A percentile compares a stretch with the other conserved stretches of the same genome.
Conservation (phyloP, 2,329 filamentous ascomycete genomes). For the Zalaria sp. region DNA sequence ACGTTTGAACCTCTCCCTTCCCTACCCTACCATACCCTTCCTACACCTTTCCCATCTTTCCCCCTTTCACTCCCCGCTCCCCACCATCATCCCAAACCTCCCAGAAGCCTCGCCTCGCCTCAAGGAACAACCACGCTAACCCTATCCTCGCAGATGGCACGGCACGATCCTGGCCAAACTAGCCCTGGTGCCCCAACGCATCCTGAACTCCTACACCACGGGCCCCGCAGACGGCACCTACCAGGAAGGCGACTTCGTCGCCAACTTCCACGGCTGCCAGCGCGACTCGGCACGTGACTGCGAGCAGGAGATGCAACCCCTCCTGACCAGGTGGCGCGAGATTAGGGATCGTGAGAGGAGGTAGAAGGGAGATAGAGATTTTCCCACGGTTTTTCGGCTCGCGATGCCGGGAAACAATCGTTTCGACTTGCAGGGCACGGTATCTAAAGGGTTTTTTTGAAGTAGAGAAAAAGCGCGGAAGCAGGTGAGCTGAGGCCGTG, state of each 20-base stretch:
- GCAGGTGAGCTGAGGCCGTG: background rate
- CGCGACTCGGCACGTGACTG: conserved; percentile 46
- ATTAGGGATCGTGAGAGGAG: conserved; percentile 14
- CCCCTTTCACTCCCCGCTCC: conserved; percentile 17
- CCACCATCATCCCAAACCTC: conserved; percentile 58
- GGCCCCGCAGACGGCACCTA: conserved; percentile 38
- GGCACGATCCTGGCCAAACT: conserved; percentile 85
- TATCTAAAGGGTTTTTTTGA: too few relatives aligned
- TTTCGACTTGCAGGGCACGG: too few relatives aligned
- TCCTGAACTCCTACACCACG: conserved; percentile 63
- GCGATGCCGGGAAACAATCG: too few relatives aligned
- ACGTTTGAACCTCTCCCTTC: conserved; percentile 14
- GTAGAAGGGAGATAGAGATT: conserved; percentile 1
- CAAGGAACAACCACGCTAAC: too few relatives aligned
- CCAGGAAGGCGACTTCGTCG: conserved; percentile 70
- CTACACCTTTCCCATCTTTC: background rate
- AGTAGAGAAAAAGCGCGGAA: background rate
- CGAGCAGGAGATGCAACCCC: conserved; percentile 53
- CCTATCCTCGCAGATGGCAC: too few relatives aligned
- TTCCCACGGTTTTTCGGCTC: conserved; percentile 3
- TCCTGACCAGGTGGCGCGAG: conserved; percentile 23
- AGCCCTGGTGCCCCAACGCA: conserved; percentile 74
- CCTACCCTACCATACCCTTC: background rate
- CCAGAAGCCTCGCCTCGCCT: too few relatives aligned
- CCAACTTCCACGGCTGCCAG: conserved; percentile 64